Evolutionary conservation across 2,329 filamentous ascomycete genomes (phyloP).

Genomic region (Westerdykella sp.): DNA sequence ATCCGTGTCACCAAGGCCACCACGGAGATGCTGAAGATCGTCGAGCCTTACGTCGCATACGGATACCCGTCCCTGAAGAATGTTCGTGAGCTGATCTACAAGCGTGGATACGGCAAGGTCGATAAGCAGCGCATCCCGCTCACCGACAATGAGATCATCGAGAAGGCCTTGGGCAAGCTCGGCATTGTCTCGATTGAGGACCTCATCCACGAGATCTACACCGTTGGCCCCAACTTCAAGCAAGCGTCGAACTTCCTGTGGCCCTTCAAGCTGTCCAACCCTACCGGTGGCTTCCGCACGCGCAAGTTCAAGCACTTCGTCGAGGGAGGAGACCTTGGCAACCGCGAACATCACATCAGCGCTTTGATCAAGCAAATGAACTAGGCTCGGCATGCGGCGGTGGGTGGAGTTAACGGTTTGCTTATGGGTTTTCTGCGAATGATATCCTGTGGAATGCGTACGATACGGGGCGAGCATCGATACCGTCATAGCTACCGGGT

Average conservation of each 20-base stretch:
- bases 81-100: conserved; percentile 99
- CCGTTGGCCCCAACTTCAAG: conserved; percentile 97
- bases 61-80: conserved; percentile 99
- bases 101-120: conserved; percentile 95
- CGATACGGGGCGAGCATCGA: too few relatives aligned
- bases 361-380: conserved; percentile 96
- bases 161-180: conserved; percentile 93
- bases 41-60: conserved; percentile 99
- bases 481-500: too few relatives aligned
- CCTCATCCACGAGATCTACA: conserved; percentile 96
- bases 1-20: conserved; percentile 97
- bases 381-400: conserved; percentile 48
- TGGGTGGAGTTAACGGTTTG: conserved; percentile 19
- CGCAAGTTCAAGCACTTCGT: conserved; percentile 99
- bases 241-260: conserved; percentile 99
- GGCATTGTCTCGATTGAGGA: conserved; percentile 97
- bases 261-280: conserved; percentile 99
- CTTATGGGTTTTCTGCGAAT: conserved; percentile 17
- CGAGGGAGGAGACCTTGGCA: conserved; percentile 96
- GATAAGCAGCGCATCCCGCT: conserved; percentile 97
- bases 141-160: conserved; percentile 96
- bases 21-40: conserved; percentile 89
- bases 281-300: conserved; percentile 89
- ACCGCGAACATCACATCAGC: conserved; percentile 99
- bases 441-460: conserved; percentile 18